phyloP scores from a whole-genome alignment of 331 rosid species.

The Rhamnella rubrinervis region DNA sequence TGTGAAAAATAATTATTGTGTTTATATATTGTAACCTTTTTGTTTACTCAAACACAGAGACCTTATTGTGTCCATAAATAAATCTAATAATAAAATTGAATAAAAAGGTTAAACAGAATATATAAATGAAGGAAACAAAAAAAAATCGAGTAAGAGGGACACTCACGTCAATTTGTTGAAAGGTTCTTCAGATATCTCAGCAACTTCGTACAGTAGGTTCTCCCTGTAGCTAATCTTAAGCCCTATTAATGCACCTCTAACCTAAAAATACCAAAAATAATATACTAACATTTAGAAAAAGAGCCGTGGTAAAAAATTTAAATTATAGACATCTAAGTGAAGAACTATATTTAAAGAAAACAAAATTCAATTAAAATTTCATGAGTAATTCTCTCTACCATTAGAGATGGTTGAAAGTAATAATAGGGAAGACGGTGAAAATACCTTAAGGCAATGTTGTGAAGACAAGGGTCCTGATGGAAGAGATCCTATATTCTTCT shows the following conservation, averaged over 20 bases:
- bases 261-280: conserved; percentile 30
- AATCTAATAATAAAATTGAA: conserved; percentile 27
- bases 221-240: conserved; percentile 23
- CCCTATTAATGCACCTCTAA: conserved; percentile 46
- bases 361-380: not conserved
- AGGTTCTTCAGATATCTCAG: conserved; percentile 49
- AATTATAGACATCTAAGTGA: not conserved
- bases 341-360: not conserved
- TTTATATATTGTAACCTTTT: no score
- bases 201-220: conserved; percentile 27
- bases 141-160: not conserved
- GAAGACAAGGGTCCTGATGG: conserved; percentile 47
- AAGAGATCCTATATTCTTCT: conserved; percentile 49
- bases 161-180: conserved; percentile 47
- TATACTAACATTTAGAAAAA: not conserved
- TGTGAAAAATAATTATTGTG: no score
- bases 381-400: no score
- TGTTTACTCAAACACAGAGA: conserved; percentile 28
- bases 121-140: not conserved
- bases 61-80: conserved; percentile 4
- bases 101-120: not conserved
- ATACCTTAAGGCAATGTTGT: no score
- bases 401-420: no score
- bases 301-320: not conserved
- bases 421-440: no score